Evolutionary conservation across 2,329 filamentous ascomycete genomes (phyloP), one percentile per base, ranked within the genome.

Genomic region (Verticillium klebahnii): DNA sequence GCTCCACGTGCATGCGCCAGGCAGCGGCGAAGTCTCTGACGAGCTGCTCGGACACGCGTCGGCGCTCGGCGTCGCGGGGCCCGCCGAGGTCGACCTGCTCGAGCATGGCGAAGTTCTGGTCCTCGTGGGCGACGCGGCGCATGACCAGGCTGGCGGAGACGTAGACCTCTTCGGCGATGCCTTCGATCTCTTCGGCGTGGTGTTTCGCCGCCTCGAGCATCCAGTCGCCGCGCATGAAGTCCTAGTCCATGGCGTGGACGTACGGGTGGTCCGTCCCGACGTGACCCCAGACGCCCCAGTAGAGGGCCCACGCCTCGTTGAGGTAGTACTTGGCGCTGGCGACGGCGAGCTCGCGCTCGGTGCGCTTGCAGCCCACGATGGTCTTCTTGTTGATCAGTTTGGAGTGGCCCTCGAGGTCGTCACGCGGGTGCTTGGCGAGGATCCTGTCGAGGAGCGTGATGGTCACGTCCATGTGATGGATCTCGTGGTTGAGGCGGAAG

Each of bases 381-480:
- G 39, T 45, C 39, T 45, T 17, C 39, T 45, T 45, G 39, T 19
- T 17, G 39, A 45, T 45, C 14, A 45, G n/a, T 5, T n/a, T 17
- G 17, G 39, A 45, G 39, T 45, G 39, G 39, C 39, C 39, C 17
- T 45, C 39, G 39, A 45, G 17, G 39, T 45, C 39, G n/a, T 45
- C 15, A 6, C 39, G 39, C 39, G 15, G 39, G 8, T 45, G 4
- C 17, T 11, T 15, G 15, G 31, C 9, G 1, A 58, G 52, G 14
- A 34, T 12, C 55, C 55, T 55, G 45, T 50, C 59, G 23, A 59
- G 59, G 59, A 62, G 60, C 55, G 15, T 15, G 25, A 15, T 11
- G 5, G 19, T 23, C 6, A n/a, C n/a, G 40, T 58, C 31, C 12
- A 56, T 32, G 32, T 34, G 25, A 9, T 45, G 39, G 39, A n/a